phyloP scores from a whole-genome alignment of 306 rosid species.

The Calophaca sinica region DNA sequence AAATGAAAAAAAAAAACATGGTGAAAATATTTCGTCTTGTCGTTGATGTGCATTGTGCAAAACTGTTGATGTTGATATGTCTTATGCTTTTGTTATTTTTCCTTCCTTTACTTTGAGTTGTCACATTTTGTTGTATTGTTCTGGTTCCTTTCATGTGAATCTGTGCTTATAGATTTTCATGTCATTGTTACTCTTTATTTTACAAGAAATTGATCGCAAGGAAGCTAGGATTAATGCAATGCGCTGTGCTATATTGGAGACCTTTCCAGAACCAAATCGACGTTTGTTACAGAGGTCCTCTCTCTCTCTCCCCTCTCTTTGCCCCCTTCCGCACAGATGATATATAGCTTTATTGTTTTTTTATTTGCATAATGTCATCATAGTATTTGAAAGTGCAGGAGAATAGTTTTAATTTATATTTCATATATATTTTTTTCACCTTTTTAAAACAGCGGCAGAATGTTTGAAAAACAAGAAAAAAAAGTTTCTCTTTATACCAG shows the following conservation, averaged over 20 bases:
- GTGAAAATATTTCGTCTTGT: not conserved
- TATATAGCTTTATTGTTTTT: not conserved
- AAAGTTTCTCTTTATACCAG: no score
- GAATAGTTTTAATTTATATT: not conserved
- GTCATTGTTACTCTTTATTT: constrained; percentile 41
- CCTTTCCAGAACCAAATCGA: constrained; percentile 98
- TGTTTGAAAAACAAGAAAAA: not conserved
- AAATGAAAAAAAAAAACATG: no score
- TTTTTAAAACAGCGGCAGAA: constrained; percentile 1
- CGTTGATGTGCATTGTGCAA: not conserved
- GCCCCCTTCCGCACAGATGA: not conserved
- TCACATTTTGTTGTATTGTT: constrained; percentile 19
- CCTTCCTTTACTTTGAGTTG: not conserved
- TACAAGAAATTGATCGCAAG: constrained; percentile 87
- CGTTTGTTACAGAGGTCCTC: constrained; percentile 87
- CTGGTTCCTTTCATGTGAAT: constrained; percentile 36
- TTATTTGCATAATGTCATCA: not conserved
- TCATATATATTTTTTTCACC: constrained; percentile 4
- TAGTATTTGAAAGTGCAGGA: constrained; percentile 26
- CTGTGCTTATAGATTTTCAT: constrained; percentile 18
- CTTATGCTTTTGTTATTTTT: constrained; percentile 3
- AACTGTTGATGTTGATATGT: not conserved
- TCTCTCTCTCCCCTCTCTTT: not conserved
- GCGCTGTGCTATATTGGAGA: constrained; percentile 86
- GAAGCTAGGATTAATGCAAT: constrained; percentile 87